phyloP scores from a whole-genome alignment of 2,329 filamentous ascomycete genomes.

The Cercospora sesami region DNA sequence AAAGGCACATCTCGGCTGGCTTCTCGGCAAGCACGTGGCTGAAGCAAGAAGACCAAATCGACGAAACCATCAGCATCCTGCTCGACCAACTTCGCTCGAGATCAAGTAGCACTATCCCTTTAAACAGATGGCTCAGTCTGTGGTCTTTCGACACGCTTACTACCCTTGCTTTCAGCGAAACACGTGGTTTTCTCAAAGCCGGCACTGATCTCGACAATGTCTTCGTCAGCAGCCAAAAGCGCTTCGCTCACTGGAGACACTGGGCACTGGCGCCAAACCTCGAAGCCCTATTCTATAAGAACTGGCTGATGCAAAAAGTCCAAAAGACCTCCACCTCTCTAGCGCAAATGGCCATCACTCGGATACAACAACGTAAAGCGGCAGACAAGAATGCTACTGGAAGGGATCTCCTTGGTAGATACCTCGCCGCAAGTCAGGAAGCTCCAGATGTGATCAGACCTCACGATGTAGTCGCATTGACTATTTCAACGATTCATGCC shows the following conservation, averaged over 20 bases:
- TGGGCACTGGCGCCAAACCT: constrained; percentile 15
- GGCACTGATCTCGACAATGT: constrained; percentile 17
- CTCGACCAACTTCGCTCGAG: constrained; percentile 7
- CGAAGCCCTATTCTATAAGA: constrained; percentile 21
- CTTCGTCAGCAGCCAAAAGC: constrained; percentile 2
- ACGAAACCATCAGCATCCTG: constrained; percentile 12
- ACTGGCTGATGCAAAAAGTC: constrained; percentile 5
- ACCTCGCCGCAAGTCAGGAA: constrained; percentile 16
- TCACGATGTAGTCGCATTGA: constrained; percentile 18
- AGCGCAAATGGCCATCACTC: not conserved
- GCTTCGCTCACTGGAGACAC: constrained; percentile 20
- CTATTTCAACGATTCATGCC: constrained; percentile 21
- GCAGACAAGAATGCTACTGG: not conserved
- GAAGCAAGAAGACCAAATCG: constrained; percentile 21
- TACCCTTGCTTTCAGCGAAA: constrained; percentile 20
- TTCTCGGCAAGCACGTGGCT: constrained; percentile 21
- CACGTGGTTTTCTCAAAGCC: constrained; percentile 8
- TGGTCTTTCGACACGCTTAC: constrained; percentile 22
- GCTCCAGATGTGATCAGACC: constrained; percentile 16
- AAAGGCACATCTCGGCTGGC: constrained; percentile 18
- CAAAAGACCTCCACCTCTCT: not conserved
- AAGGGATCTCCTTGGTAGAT: not conserved
- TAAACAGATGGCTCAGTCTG: constrained; percentile 17
- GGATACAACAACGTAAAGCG: not conserved
- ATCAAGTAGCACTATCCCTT: not conserved